phyloP scores from a whole-genome alignment of 2,329 filamentous ascomycete genomes.

The Triangularia verruculosa region DNA sequence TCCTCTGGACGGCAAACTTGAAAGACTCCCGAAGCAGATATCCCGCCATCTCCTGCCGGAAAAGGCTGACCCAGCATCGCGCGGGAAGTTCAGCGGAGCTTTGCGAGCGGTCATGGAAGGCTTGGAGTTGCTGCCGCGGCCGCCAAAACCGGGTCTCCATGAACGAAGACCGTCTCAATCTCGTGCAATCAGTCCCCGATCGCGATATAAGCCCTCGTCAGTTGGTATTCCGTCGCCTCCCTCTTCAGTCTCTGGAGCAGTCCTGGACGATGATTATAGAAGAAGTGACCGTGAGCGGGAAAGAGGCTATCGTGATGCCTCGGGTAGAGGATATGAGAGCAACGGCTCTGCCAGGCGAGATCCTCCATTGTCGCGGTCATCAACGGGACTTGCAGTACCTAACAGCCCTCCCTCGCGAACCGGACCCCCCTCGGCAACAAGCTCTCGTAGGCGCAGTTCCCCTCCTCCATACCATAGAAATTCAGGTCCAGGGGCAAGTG shows the following conservation, averaged over 20 bases:
- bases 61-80: slow-evolving; percentile 52
- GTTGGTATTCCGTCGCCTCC: not conserved
- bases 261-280: not conserved
- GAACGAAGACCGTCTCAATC: slow-evolving; percentile 2
- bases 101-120: slow-evolving; percentile 47
- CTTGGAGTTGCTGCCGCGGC: not conserved
- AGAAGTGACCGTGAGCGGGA: not conserved
- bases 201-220: slow-evolving; percentile 1
- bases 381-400: not conserved
- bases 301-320: not conserved
- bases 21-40: slow-evolving; percentile 76
- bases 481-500: not conserved
- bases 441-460: not conserved
- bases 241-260: not conserved
- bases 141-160: not conserved
- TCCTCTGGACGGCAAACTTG: slow-evolving; percentile 58
- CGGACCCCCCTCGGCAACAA: not conserved
- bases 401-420: not conserved
- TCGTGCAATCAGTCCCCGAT: slow-evolving; percentile 1
- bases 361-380: not conserved
- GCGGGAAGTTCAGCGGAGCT: slow-evolving; percentile 58
- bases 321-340: slow-evolving; percentile 6
- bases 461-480: not conserved
- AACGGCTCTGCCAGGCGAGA: slow-evolving; percentile 4
- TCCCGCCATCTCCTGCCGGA: slow-evolving; percentile 69